Conservation (phyloP, 2,329 filamentous ascomycete species). For the Ophiostoma triangulosporum region DNA sequence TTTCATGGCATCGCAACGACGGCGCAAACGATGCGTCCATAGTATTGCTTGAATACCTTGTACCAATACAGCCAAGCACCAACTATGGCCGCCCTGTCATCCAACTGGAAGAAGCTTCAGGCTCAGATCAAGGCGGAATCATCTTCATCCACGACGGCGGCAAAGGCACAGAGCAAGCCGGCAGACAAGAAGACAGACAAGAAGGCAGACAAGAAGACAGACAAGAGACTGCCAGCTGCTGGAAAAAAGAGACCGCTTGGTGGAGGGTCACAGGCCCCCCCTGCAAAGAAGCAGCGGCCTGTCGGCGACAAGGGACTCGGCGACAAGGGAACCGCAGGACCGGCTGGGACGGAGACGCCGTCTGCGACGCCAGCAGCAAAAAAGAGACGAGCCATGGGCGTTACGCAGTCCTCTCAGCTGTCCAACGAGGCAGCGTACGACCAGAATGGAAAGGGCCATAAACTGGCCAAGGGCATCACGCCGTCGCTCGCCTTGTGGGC, state of each 20-base stretch:
- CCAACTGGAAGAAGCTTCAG: conserved; percentile 71
- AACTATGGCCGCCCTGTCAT: conserved; percentile 38
- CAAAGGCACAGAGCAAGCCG: conserved; percentile 12
- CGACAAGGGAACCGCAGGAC: not conserved
- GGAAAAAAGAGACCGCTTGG: conserved; percentile 17
- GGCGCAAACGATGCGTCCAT: not conserved
- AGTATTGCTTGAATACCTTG: not conserved
- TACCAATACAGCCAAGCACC: not conserved
- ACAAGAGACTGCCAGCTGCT: not conserved
- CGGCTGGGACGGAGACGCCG: not conserved
- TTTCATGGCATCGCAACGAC: not conserved
- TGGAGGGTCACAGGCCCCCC: conserved; percentile 21
- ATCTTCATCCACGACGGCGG: conserved; percentile 16
- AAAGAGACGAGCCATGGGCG: conserved; percentile 36
- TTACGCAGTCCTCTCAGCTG: conserved; percentile 34
- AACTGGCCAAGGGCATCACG: conserved; percentile 20
- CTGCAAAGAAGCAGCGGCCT: conserved; percentile 9
- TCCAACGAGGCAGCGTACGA: conserved; percentile 19
- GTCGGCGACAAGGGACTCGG: not conserved
- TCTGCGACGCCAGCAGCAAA: not conserved
- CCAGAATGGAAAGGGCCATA: conserved; percentile 16
- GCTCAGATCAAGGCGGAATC: conserved; percentile 40
- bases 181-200: conserved; percentile 19
- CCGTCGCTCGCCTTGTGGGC: conserved; percentile 47
- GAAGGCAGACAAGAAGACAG: conserved; percentile 15